These are phyloP conservation scores for Phytopythium montanum DNA, from an alignment of 352 stramenopile species.

Conservation along the genomic window DNA sequence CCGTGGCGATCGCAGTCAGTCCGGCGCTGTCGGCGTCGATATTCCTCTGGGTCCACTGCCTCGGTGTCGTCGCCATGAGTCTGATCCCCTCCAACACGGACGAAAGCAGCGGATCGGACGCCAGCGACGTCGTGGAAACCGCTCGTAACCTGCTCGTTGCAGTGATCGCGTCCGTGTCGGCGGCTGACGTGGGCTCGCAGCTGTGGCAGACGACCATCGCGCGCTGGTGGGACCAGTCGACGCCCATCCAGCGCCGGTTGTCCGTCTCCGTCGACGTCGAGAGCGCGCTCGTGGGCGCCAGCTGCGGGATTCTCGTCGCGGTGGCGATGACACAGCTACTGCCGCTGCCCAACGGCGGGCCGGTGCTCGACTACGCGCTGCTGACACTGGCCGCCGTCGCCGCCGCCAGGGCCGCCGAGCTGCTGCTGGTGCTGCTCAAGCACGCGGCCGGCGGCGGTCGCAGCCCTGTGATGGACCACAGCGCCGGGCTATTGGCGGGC, in stretches of 20 bases:
- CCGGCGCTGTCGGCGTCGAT: not conserved
- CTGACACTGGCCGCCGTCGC: not conserved
- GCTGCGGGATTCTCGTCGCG: not conserved
- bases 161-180: not conserved
- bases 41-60: conserved; percentile 1
- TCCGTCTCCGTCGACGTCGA: conserved; percentile 2
- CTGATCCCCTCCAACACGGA: not conserved
- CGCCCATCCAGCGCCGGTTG: conserved; percentile 2
- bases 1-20: not conserved
- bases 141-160: not conserved
- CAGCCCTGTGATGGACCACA: not conserved
- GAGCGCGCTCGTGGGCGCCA: not conserved
- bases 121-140: not conserved
- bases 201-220: not conserved
- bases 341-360: not conserved
- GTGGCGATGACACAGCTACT: not conserved
- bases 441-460: not conserved
- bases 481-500: not conserved
- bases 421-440: conserved; percentile 2
- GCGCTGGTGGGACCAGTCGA: conserved; percentile 3
- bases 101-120: not conserved
- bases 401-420: not conserved
- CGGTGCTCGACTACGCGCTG: not conserved
- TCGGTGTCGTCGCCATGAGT: not conserved
- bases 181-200: not conserved